Evolutionary conservation across 257 asterid genomes (phyloP).

Genomic region (Buddleja alternifolia): DNA sequence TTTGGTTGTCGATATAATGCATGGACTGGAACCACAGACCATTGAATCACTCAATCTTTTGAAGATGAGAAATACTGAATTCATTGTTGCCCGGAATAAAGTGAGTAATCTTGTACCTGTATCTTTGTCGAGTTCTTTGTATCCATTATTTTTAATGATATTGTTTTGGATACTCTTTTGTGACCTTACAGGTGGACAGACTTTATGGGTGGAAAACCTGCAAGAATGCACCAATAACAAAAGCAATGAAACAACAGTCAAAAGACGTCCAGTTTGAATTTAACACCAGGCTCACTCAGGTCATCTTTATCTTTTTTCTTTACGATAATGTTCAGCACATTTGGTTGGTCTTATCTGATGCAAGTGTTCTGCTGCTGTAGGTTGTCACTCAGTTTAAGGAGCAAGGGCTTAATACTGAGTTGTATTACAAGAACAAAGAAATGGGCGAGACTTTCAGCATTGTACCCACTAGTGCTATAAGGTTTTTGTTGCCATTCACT

Average conservation of each 20-base stretch:
- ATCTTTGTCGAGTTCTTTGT: constrained; percentile 1
- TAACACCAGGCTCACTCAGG: constrained; percentile 76
- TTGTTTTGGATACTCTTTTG: constrained; percentile 11
- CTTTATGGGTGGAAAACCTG: constrained; percentile 84
- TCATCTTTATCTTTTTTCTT: constrained; percentile 30
- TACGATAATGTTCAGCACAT: constrained; percentile 19
- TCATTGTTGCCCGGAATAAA: constrained; percentile 91
- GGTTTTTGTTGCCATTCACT: constrained; percentile 47
- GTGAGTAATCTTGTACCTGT: constrained; percentile 42
- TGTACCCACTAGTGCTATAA: constrained; percentile 96
- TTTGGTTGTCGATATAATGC: constrained; percentile 96
- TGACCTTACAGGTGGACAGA: constrained; percentile 73
- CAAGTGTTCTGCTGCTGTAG: constrained; percentile 42
- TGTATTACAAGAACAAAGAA: constrained; percentile 87
- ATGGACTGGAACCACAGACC: constrained; percentile 97
- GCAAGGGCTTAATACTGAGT: constrained; percentile 92
- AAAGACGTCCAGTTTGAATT: constrained; percentile 75
- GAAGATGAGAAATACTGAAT: constrained; percentile 90
- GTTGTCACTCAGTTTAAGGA: constrained; percentile 78
- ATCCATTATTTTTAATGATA: constrained; percentile 1
- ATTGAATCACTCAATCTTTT: constrained; percentile 93
- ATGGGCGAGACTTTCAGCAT: constrained; percentile 88
- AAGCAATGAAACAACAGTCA: constrained; percentile 79
- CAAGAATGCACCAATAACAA: constrained; percentile 79
- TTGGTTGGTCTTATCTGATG: constrained; percentile 29